phyloP scores from a whole-genome alignment of 345 rosid species.

The Reutealis trisperma region DNA sequence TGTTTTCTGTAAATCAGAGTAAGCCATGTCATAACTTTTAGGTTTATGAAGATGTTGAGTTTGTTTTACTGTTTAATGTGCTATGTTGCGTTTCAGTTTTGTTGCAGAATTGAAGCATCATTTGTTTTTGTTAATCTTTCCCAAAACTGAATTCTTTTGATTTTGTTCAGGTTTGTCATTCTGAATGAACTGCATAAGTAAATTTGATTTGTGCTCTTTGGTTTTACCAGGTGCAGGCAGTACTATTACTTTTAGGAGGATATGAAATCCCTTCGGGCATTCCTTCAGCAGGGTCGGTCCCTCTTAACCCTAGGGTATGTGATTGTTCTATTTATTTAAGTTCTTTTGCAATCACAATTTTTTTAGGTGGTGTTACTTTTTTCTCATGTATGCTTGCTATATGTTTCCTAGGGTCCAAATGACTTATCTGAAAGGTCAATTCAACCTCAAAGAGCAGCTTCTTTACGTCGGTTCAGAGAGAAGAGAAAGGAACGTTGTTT shows the following conservation, averaged over 20 bases:
- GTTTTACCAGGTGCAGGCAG: constrained; percentile 47
- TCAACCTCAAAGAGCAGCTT: constrained; percentile 46
- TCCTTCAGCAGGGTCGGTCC: constrained; percentile 33
- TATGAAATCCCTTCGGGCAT: constrained; percentile 46
- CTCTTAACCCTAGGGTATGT: constrained; percentile 31
- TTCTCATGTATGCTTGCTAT: constrained; percentile 1
- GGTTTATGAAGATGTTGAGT: not conserved
- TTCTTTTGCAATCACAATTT: not conserved
- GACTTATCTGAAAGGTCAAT: constrained; percentile 34
- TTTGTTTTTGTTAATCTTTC: not conserved
- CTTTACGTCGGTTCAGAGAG: constrained; percentile 44
- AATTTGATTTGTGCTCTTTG: not conserved
- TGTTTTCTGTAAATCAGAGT: not conserved
- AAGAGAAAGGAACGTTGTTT: constrained; percentile 51
- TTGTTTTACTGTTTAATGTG: not conserved
- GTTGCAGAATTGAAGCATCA: not conserved
- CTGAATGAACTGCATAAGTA: not conserved
- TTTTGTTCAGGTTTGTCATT: not conserved
- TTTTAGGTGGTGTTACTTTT: not conserved
- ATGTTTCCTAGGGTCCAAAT: constrained; percentile 31
- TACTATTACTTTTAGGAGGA: constrained; percentile 48
- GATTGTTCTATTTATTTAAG: not conserved
- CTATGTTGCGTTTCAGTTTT: not conserved
- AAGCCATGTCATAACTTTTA: not conserved
- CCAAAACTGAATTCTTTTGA: not conserved